A percentile compares a stretch with the other conserved stretches of the same genome.
phyloP scores from a whole-genome alignment of 306 rosid species.

The Vigna radiata region DNA sequence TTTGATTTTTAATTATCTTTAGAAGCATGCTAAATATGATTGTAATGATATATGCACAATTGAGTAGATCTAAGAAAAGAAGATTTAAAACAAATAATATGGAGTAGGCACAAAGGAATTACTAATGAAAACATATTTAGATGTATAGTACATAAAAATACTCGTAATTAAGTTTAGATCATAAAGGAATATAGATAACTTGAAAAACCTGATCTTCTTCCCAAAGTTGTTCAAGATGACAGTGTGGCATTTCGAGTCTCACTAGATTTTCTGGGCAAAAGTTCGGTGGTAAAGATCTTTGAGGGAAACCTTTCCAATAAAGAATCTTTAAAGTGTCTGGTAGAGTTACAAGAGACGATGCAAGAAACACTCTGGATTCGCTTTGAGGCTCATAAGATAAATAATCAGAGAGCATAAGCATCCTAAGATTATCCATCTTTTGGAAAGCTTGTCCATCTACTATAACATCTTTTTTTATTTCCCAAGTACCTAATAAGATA shows the following conservation, averaged over 20 bases:
- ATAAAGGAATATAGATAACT: neutral
- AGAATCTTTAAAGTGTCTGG: slow-evolving; percentile 28
- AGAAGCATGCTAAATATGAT: too few species aligned
- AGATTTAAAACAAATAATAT: too few species aligned
- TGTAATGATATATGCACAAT: too few species aligned
- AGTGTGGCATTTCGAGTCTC: slow-evolving; percentile 3
- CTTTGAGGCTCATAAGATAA: too few species aligned
- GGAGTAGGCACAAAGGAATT: too few species aligned
- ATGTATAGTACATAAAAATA: too few species aligned
- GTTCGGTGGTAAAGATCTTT: neutral
- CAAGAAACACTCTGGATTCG: neutral
- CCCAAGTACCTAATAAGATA: neutral
- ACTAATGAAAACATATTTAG: too few species aligned
- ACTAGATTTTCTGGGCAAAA: slow-evolving; percentile 35
- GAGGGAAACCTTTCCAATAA: slow-evolving; percentile 36
- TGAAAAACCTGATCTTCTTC: slow-evolving; percentile 31
- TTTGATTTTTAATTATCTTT: too few species aligned
- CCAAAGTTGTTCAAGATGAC: slow-evolving; percentile 43
- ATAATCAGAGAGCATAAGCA: neutral
- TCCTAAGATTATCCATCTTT: slow-evolving; percentile 42
- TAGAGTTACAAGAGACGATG: neutral
- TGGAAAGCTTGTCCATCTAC: slow-evolving; percentile 17
- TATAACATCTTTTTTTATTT: neutral
- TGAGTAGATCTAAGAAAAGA: too few species aligned
- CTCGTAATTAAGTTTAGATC: too few species aligned